Evolutionary conservation across 2,329 filamentous ascomycete species (phyloP).

Genomic region (Talaromyces albobiverticillius): DNA sequence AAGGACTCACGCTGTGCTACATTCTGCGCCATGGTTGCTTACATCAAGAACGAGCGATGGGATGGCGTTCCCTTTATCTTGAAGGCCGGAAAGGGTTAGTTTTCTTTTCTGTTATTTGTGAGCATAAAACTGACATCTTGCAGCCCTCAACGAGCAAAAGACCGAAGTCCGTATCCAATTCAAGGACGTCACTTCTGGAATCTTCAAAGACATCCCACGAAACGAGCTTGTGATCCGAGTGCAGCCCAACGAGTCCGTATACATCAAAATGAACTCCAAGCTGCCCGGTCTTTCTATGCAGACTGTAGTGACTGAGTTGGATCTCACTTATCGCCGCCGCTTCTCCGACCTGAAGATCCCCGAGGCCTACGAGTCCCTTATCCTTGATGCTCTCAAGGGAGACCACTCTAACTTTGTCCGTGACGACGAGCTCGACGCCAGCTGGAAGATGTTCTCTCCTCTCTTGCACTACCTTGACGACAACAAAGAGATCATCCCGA

Average conservation of each 20-base stretch:
- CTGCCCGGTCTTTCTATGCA: constrained; percentile 98
- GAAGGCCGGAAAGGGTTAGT: constrained; percentile 83
- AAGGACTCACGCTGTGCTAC: constrained; percentile 97
- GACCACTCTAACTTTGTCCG: constrained; percentile 99
- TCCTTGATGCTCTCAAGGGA: constrained; percentile 95
- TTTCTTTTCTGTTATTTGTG: not conserved
- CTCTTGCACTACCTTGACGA: constrained; percentile 97
- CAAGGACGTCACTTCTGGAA: constrained; percentile 98
- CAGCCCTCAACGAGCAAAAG: constrained; percentile 96
- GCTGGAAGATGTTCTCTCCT: constrained; percentile 98
- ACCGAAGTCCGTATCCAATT: constrained; percentile 99
- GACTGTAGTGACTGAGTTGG: constrained; percentile 96
- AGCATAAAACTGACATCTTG: constrained; percentile 12
- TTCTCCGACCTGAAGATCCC: constrained; percentile 99
- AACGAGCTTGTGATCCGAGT: constrained; percentile 99
- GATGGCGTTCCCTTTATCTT: constrained; percentile 98
- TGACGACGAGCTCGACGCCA: constrained; percentile 94
- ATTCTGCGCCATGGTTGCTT: constrained; percentile 94
- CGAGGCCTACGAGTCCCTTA: constrained; percentile 96
- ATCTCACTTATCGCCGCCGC: constrained; percentile 93
- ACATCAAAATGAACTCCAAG: constrained; percentile 99
- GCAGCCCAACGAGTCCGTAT: constrained; percentile 98
- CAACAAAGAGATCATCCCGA: constrained; percentile 98
- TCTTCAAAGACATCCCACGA: constrained; percentile 99
- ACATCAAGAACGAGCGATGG: constrained; percentile 99